Percentiles rank a stretch among this genome's conserved stretches.
Conservation (phyloP, 1,139 yeast species). For the Yamadazyma taylorii region DNA sequence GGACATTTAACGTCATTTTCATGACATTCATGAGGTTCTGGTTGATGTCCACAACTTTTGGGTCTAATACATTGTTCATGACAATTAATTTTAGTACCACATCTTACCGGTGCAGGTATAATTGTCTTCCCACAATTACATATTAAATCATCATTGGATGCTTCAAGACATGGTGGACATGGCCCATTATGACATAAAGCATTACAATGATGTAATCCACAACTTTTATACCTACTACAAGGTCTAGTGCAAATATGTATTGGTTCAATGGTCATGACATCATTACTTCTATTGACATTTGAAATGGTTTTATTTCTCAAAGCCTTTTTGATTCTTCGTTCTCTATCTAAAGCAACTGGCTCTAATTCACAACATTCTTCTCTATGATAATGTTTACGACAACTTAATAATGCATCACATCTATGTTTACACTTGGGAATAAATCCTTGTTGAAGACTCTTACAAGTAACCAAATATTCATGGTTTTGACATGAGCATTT, state of each 20-base stretch:
- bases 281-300: constrained; percentile 34
- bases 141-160: constrained; percentile 74
- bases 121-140: constrained; percentile 87
- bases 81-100: constrained; percentile 80
- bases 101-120: constrained; percentile 82
- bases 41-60: constrained; percentile 72
- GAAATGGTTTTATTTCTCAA: constrained; percentile 41
- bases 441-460: constrained; percentile 48
- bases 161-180: constrained; percentile 82
- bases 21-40: constrained; percentile 77
- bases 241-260: constrained; percentile 72
- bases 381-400: constrained; percentile 79
- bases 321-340: constrained; percentile 54
- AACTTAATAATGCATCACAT: constrained; percentile 74
- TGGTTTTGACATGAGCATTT: constrained; percentile 54
- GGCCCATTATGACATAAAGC: constrained; percentile 82
- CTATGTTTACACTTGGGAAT: constrained; percentile 68
- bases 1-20: constrained; percentile 65
- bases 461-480: constrained; percentile 62
- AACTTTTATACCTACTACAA: constrained; percentile 65
- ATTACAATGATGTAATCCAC: constrained; percentile 74
- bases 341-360: constrained; percentile 61
- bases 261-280: constrained; percentile 66
- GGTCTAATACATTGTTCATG: constrained; percentile 63
- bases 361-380: constrained; percentile 71